Evolutionary conservation across 2,329 filamentous ascomycete species (phyloP).

Genomic region (Trichoderma brevicompactum): DNA sequence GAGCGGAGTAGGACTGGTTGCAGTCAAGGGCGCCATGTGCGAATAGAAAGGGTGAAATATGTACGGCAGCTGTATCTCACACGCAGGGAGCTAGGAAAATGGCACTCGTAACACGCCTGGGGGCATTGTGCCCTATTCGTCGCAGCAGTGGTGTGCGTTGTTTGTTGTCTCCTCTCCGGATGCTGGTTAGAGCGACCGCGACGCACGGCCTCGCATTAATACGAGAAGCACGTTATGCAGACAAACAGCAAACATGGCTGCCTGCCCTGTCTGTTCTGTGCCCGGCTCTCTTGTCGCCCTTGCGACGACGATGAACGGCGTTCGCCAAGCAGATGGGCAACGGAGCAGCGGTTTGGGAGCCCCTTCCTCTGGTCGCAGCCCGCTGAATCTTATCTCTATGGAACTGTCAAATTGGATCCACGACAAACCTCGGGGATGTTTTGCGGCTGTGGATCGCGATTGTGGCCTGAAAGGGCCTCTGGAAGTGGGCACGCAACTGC

Average conservation of each 20-base stretch:
- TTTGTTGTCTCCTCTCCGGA: slow-evolving; percentile 1
- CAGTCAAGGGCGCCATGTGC: slow-evolving; percentile 10
- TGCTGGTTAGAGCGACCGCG: background rate
- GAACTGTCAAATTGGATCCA: slow-evolving; percentile 1
- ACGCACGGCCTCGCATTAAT: slow-evolving; percentile 18
- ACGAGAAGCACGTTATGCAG: slow-evolving; percentile 12
- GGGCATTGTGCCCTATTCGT: slow-evolving; percentile 15
- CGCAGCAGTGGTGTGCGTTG: slow-evolving; percentile 22
- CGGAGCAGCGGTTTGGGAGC: background rate
- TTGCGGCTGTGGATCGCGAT: slow-evolving; percentile 27
- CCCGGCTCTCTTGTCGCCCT: background rate
- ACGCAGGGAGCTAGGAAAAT: slow-evolving; percentile 10
- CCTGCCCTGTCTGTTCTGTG: background rate
- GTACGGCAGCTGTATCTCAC: background rate
- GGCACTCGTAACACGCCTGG: slow-evolving; percentile 13
- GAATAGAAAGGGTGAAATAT: background rate
- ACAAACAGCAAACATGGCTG: background rate
- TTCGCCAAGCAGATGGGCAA: background rate
- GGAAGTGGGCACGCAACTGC: slow-evolving; percentile 15
- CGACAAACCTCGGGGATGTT: slow-evolving; percentile 16
- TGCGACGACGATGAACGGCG: background rate
- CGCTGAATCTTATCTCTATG: slow-evolving; percentile 8
- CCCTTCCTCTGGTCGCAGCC: background rate
- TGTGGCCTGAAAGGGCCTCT: slow-evolving; percentile 4
- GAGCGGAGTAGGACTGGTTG: slow-evolving; percentile 10